Conservation (phyloP, 768 basidiomycete species). For the Mrakia gelida region DNA sequence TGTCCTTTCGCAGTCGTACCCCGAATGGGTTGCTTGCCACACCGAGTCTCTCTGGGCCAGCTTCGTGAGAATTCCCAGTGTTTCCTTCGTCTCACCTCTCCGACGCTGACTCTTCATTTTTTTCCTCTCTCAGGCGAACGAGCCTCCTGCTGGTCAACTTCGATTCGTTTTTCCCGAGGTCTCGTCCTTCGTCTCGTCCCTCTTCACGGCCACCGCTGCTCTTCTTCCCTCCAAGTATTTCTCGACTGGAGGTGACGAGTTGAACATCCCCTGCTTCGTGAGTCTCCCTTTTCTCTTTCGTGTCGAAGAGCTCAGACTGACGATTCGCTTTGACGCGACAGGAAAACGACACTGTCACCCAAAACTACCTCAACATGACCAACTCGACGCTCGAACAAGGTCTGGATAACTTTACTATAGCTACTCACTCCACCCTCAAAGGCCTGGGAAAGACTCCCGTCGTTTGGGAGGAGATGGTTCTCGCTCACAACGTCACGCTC, state of each 20-base stretch:
- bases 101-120: not conserved
- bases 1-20: conserved; percentile 52
- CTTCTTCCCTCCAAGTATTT: conserved; percentile 60
- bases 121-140: conserved; percentile 35
- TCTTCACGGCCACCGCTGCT: conserved; percentile 53
- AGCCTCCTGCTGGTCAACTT: conserved; percentile 79
- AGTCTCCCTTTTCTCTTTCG: conserved; percentile 13
- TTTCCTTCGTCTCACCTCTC: too few species aligned
- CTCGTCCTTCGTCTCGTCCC: conserved; percentile 55
- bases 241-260: conserved; percentile 76
- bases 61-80: conserved; percentile 55
- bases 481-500: conserved; percentile 54
- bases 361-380: conserved; percentile 52
- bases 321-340: conserved; percentile 2
- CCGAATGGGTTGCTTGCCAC: conserved; percentile 67
- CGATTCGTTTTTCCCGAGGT: conserved; percentile 63
- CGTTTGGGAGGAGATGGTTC: conserved; percentile 79
- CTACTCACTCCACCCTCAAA: conserved; percentile 57
- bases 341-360: conserved; percentile 57
- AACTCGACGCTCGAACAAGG: conserved; percentile 61
- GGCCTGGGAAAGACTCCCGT: conserved; percentile 65
- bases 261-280: conserved; percentile 64
- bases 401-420: conserved; percentile 58
- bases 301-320: not conserved
- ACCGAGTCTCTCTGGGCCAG: conserved; percentile 45